Evolutionary conservation across 2,329 filamentous ascomycete genomes (phyloP).

Genomic region (Xylariaceae sp.): DNA sequence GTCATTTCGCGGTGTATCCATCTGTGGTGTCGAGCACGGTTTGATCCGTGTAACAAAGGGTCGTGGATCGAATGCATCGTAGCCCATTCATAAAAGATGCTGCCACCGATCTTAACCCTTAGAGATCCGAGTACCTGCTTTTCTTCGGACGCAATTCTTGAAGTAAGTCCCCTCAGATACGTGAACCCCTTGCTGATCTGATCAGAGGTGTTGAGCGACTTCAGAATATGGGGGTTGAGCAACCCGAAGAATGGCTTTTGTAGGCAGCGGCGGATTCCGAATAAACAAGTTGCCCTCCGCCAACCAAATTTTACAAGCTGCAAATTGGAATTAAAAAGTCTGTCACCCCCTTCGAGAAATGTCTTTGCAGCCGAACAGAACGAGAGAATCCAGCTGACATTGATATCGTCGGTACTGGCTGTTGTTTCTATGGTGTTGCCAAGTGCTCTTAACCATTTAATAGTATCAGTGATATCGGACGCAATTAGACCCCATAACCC

Average conservation of each 20-base stretch:
- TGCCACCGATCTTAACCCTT: background rate
- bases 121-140: background rate
- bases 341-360: background rate
- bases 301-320: constrained; percentile 9
- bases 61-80: background rate
- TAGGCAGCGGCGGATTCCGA: background rate
- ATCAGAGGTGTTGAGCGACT: constrained; percentile 1
- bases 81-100: background rate
- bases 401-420: background rate
- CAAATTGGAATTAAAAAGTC: background rate
- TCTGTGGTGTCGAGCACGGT: no score
- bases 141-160: background rate
- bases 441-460: constrained; percentile 1
- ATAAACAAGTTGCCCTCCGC: background rate
- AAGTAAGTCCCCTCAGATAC: constrained; percentile 2
- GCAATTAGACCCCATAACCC: background rate
- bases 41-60: no score
- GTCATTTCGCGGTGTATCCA: no score
- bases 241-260: constrained; percentile 5
- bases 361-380: background rate
- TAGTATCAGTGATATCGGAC: background rate
- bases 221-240: background rate
- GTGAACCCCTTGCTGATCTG: background rate
- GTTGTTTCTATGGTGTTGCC: background rate
- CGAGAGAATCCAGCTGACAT: background rate